phyloP scores from a whole-genome alignment of 306 rosid species.

The Quercus dentata region DNA sequence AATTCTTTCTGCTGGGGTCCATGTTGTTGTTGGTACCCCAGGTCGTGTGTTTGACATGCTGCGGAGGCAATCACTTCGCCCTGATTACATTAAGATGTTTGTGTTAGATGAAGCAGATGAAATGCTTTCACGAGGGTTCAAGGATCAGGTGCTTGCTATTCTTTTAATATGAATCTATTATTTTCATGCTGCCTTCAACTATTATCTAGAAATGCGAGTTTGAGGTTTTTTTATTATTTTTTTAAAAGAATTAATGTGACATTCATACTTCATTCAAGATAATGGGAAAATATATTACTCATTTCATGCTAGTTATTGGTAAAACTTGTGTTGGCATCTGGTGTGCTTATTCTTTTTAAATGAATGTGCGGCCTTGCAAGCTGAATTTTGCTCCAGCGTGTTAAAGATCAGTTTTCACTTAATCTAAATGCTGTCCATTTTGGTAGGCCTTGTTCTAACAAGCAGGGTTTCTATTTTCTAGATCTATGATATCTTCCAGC shows the following conservation, averaged over 20 bases:
- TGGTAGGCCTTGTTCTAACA: constrained; percentile 2
- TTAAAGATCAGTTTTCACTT: neutral
- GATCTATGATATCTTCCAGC: constrained; percentile 79
- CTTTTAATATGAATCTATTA: neutral
- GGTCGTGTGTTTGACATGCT: constrained; percentile 79
- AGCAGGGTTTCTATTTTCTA: constrained; percentile 12
- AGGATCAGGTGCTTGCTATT: constrained; percentile 56
- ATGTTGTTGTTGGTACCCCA: constrained; percentile 73
- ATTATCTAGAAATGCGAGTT: neutral
- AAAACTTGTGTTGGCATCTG: neutral
- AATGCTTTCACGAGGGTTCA: constrained; percentile 80
- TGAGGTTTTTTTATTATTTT: neutral
- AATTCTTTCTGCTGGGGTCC: constrained; percentile 57
- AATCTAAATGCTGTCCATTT: neutral
- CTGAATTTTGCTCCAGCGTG: neutral
- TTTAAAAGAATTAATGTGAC: neutral
- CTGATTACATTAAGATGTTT: constrained; percentile 53
- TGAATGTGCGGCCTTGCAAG: neutral
- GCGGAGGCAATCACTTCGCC: constrained; percentile 56
- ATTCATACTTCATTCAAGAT: neutral
- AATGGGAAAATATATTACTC: too few relatives aligned
- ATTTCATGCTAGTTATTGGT: neutral
- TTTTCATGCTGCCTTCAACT: neutral
- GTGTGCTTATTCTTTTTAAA: neutral
- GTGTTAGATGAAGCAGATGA: constrained; percentile 80